phyloP scores from a whole-genome alignment of 441 rosid species.

The Kokia cookei region DNA sequence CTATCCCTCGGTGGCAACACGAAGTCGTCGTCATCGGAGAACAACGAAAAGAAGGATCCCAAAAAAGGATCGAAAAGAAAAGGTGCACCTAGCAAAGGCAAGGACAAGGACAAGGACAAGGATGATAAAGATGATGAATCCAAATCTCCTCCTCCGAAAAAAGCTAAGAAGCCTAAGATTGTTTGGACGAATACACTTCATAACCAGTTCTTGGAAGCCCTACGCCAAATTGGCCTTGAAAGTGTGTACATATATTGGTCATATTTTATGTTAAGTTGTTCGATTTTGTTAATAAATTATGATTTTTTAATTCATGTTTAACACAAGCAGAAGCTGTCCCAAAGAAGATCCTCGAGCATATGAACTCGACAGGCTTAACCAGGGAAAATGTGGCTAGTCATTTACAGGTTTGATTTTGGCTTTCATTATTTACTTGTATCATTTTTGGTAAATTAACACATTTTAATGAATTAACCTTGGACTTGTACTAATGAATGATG shows the following conservation, averaged over 20 bases:
- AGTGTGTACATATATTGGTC: conserved; percentile 38
- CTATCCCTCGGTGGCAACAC: background rate
- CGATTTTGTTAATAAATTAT: background rate
- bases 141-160: conserved; percentile 26
- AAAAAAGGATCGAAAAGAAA: conserved; percentile 1
- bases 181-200: conserved; percentile 67
- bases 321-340: conserved; percentile 71
- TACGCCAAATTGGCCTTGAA: conserved; percentile 51
- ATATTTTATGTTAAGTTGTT: background rate
- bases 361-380: conserved; percentile 62
- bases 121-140: conserved; percentile 13
- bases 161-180: conserved; percentile 59
- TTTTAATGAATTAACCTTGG: too few species aligned
- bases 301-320: background rate
- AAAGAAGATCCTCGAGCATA: conserved; percentile 64
- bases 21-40: background rate
- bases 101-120: background rate
- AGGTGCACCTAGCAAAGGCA: conserved; percentile 7
- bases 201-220: conserved; percentile 57
- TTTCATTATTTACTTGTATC: background rate
- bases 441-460: too few species aligned
- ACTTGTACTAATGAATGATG: too few species aligned
- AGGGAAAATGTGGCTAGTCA: conserved; percentile 92
- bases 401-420: conserved; percentile 55
- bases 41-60: background rate